These are phyloP conservation scores for Chaetothyriales sp. DNA, from an alignment of 2,329 filamentous ascomycete genomes.

Conservation along the genomic window DNA sequence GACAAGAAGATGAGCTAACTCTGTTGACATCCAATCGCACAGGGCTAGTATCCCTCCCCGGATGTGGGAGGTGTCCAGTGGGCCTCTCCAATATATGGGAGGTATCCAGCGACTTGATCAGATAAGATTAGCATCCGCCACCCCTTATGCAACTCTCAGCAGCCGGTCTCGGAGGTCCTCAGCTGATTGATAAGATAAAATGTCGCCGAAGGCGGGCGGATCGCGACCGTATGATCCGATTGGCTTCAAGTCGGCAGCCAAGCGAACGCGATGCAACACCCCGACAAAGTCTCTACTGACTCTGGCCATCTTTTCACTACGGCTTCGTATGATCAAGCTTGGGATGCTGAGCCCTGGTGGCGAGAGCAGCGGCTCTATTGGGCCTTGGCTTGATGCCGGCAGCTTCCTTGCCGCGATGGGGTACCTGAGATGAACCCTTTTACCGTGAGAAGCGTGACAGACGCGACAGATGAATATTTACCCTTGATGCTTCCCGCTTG, in stretches of 20 bases:
- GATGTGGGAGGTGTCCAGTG: too few relatives aligned
- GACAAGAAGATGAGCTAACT: not conserved
- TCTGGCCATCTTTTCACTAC: not conserved
- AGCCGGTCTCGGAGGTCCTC: not conserved
- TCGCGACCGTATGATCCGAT: not conserved
- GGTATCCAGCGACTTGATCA: not conserved
- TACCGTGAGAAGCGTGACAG: not conserved
- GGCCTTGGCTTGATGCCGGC: not conserved
- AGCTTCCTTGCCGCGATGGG: not conserved
- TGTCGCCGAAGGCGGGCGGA: too few relatives aligned
- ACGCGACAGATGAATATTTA: not conserved
- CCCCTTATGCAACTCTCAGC: not conserved
- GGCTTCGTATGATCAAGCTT: not conserved
- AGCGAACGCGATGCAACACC: not conserved
- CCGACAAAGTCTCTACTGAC: not conserved
- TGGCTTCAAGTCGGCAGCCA: not conserved
- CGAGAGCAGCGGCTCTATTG: not conserved
- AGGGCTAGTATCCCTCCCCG: too few relatives aligned
- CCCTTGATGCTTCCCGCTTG: not conserved
- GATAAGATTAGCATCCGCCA: not conserved
- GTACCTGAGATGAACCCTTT: not conserved
- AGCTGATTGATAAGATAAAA: not conserved
- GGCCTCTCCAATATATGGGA: too few relatives aligned
- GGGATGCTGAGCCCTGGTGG: not conserved
- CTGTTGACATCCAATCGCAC: too few relatives aligned